Evolutionary conservation across 352 stramenopile genomes (phyloP), one percentile per base, ranked within the genome.

Genomic region (Achlya hypogyna): DNA sequence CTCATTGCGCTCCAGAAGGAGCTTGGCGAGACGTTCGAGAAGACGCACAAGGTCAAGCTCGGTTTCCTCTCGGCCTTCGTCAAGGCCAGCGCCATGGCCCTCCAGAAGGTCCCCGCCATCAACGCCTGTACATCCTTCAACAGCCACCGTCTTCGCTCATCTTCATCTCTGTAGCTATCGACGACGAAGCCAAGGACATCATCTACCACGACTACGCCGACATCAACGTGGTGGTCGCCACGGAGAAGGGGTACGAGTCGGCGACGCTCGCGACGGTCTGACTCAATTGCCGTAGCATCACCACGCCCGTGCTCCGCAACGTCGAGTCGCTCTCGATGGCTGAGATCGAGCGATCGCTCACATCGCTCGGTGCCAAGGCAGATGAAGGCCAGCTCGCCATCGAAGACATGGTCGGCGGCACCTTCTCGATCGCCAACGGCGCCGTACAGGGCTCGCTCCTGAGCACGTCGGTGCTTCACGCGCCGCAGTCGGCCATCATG

Each of bases 51-150:
- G 52, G 91, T 98, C 69, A 98, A 98, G 78, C 82, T 99, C 25
- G 97, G 97, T 31, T 98, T 99, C 82, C 99, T 99, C 95, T 97
- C 82, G 35, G 94, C 94, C 34, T 99, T 99, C 81, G 89, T 99
- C 62, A 98, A 98, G 76, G 97, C 97, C 20, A 95, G 90, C 53
- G 95, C 96, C 0, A 78, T 88, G 49, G 93, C 96, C 10, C 77
- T 99, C 42, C 69, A 86, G 66, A 83, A 95, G 68, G 89, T 99
- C 56, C 97, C 97, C 10, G 88, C 95, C 23, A 95, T 99, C 29
- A 99, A 99, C 78, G 97, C 91, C 2, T 97, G 86, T 95, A 79
- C 59, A 78, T 85, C 20, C 18, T n/a, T 1, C 16, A 51, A 0
- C 2, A 71, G 0, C 5, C 4, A 54, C 25, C 35, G 40, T 65